A percentile compares a stretch with the other conserved stretches of the same genome.
Evolutionary conservation across 305 asterid species (phyloP).

Genomic region (Fraxinus xanthoxyloides): DNA sequence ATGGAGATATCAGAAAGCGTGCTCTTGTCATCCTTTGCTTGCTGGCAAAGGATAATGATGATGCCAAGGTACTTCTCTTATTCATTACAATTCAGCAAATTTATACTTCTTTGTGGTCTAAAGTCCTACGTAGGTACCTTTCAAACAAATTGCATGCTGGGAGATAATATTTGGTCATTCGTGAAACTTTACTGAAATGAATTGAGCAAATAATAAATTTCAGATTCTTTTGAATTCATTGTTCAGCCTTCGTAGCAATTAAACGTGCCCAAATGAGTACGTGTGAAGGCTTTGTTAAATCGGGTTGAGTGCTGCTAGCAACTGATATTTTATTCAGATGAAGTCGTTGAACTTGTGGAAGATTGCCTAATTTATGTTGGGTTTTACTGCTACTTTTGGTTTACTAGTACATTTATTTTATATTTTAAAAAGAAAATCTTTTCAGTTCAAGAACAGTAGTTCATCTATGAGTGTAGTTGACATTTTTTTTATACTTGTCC

Average conservation of each 20-base stretch:
- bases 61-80: constrained; percentile 47
- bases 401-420: background rate
- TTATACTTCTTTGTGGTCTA: background rate
- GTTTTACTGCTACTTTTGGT: background rate
- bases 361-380: background rate
- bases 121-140: background rate
- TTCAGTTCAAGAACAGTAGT: background rate
- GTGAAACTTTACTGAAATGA: background rate
- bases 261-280: background rate
- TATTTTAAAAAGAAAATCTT: background rate
- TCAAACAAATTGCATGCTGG: background rate
- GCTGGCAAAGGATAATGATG: constrained; percentile 57
- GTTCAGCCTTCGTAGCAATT: background rate
- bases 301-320: background rate
- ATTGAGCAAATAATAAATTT: background rate
- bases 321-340: background rate
- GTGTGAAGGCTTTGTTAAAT: background rate
- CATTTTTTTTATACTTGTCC: constrained; percentile 9
- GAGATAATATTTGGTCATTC: background rate
- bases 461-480: background rate
- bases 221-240: background rate
- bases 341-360: background rate
- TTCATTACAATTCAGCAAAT: background rate
- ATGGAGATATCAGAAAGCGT: constrained; percentile 49
- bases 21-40: constrained; percentile 50